Evolutionary conservation across 495 filamentous ascomycete species (phyloP).

Genomic region (Parathielavia appendiculata): DNA sequence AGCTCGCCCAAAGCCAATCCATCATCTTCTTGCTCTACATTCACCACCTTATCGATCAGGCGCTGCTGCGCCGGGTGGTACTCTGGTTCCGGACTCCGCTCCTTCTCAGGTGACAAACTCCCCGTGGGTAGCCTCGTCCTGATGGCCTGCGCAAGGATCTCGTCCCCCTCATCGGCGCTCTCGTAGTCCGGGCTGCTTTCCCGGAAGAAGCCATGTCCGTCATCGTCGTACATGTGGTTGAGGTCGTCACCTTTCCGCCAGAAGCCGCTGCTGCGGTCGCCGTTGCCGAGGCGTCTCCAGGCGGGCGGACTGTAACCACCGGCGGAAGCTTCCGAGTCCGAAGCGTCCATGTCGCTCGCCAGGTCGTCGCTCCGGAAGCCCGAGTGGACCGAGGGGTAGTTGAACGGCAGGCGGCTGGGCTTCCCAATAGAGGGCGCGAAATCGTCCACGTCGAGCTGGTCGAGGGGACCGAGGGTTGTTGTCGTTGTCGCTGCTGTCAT

Average conservation of each 20-base stretch:
- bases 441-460: constrained; percentile 73
- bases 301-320: constrained; percentile 54
- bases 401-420: constrained; percentile 46
- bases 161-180: constrained; percentile 34
- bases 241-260: constrained; percentile 43
- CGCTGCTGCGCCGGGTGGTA: constrained; percentile 24
- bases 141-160: constrained; percentile 46
- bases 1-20: constrained; percentile 13
- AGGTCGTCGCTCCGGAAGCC: constrained; percentile 61
- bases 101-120: constrained; percentile 48
- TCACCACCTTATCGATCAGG: constrained; percentile 18
- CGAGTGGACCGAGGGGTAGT: constrained; percentile 67
- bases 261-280: constrained; percentile 51
- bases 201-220: constrained; percentile 20
- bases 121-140: constrained; percentile 49
- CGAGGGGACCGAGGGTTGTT: constrained; percentile 52
- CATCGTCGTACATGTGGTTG: constrained; percentile 25
- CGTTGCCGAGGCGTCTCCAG: constrained; percentile 50
- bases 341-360: constrained; percentile 40
- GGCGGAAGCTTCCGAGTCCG: constrained; percentile 37
- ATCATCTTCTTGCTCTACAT: constrained; percentile 32
- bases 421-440: constrained; percentile 52
- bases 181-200: constrained; percentile 32
- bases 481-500: constrained; percentile 42
- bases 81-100: constrained; percentile 43